Percentiles rank a stretch among this genome's conserved stretches.
These are phyloP conservation scores for Aspergillus fumigatiaffinis DNA, from an alignment of 2,329 filamentous ascomycete species.

Conservation along the genomic window DNA sequence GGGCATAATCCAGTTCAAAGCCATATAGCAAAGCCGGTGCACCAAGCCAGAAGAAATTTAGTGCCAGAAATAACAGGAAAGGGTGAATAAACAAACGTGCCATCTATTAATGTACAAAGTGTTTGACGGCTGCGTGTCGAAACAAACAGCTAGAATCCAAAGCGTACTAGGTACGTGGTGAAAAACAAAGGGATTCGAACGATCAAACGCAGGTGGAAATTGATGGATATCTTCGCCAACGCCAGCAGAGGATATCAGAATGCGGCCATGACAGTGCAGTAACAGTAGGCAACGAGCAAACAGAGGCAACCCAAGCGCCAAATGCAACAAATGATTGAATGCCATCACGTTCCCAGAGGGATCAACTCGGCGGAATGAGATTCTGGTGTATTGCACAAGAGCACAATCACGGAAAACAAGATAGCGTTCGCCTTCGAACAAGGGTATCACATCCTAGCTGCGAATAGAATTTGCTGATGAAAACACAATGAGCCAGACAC, in stretches of 20 bases:
- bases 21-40: background rate
- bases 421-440: background rate
- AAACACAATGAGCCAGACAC: background rate
- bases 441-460: background rate
- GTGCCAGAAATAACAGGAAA: too few relatives aligned
- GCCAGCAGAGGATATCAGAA: background rate
- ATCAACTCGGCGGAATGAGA: background rate
- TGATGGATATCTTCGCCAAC: background rate
- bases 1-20: background rate
- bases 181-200: background rate
- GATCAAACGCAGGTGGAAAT: too few relatives aligned
- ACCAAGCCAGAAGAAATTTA: background rate
- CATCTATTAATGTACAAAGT: too few relatives aligned
- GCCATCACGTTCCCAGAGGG: background rate
- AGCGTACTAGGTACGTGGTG: background rate
- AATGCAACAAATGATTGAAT: background rate
- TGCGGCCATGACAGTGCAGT: background rate
- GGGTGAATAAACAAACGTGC: too few relatives aligned
- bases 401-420: background rate
- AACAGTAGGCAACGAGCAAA: background rate
- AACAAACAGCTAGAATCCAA: too few relatives aligned
- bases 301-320: background rate
- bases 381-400: background rate
- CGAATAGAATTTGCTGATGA: background rate
- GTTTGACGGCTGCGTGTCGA: too few relatives aligned